Base-by-base conservation (phyloP, 805 yeast species). In the Lipomyces starkeyi region DNA sequence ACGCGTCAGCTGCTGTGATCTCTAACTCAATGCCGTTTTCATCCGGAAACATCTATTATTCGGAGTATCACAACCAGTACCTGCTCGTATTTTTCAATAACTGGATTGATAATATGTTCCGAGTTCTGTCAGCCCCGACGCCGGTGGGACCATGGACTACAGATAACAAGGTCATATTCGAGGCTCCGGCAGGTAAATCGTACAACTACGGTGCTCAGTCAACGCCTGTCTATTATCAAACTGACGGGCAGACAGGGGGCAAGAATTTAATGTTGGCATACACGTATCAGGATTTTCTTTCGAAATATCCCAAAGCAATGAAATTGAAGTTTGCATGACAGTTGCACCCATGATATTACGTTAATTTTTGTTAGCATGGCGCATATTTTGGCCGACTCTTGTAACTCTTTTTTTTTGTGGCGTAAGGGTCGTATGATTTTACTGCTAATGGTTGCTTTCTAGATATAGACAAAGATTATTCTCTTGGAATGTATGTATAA, bases 71-170 rank as follows among this genome's bases (percentile, higher is more conserved):
- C 53, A 40, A 58, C 55, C 25, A 3, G 49, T 66, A 64, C 43
- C 49, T 66, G 22, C 67, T 65, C 34, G 61, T 66, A 2, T 66
- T 34, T 43, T 62, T 66, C 60, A 66, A 66, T 55, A n/a, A 27
- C 54, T 53, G 47, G 64, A 34, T 34, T 25, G 69, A 66, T 53
- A 7, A 13, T 29, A 64, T 34, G 8, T 64, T 52, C 69, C 47
- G 63, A 7, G 61, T 53, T 29, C 27, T 66, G 25, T 27, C 62
- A 17, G 43, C 69, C 13, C 64, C 69, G n/a, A 14, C 69, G 22
- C 69, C 69, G 3, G 29, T 22, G 7, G 69, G 69, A 11, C 69
- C 69, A 5, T 66, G 69, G 69, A 14, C 59, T 14, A 52, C 56
- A 17, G 35, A 22, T 17, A 56, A 35, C 27, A 47, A 4, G 17